Percentiles rank a stretch among this genome's conserved stretches.
These are phyloP conservation scores for Podaxis sp. DNA, from an alignment of 768 basidiomycete genomes.

Conservation along the genomic window DNA sequence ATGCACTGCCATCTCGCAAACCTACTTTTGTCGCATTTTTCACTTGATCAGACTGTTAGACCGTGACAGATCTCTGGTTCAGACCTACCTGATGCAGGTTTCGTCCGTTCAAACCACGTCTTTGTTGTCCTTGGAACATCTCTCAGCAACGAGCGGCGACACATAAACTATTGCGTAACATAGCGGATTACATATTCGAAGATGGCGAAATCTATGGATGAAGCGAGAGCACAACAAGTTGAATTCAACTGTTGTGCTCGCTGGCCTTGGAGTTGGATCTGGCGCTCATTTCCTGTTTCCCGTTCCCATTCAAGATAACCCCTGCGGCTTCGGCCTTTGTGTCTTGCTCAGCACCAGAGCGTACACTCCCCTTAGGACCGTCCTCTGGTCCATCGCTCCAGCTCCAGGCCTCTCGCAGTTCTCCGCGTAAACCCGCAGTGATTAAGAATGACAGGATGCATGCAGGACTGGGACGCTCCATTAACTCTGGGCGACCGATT, in stretches of 20 bases:
- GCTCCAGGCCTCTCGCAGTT: slow-evolving; percentile 65
- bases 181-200: too few relatives aligned
- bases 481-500: background rate
- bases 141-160: background rate
- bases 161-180: background rate
- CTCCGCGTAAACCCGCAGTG: slow-evolving; percentile 61
- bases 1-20: background rate
- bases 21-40: background rate
- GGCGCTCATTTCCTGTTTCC: background rate
- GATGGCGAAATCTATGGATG: too few relatives aligned
- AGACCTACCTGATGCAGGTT: background rate
- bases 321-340: slow-evolving; percentile 14
- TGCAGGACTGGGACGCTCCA: slow-evolving; percentile 50
- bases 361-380: slow-evolving; percentile 19
- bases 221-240: too few relatives aligned
- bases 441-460: slow-evolving; percentile 70
- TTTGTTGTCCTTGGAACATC: background rate
- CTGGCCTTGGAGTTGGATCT: background rate
- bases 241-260: background rate
- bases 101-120: background rate
- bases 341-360: slow-evolving; percentile 7
- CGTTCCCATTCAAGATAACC: slow-evolving; percentile 4
- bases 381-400: slow-evolving; percentile 61
- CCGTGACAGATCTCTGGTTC: background rate
- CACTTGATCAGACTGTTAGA: background rate